phyloP scores from a whole-genome alignment of 2,329 filamentous ascomycete species.

The Fusarium sp. region DNA sequence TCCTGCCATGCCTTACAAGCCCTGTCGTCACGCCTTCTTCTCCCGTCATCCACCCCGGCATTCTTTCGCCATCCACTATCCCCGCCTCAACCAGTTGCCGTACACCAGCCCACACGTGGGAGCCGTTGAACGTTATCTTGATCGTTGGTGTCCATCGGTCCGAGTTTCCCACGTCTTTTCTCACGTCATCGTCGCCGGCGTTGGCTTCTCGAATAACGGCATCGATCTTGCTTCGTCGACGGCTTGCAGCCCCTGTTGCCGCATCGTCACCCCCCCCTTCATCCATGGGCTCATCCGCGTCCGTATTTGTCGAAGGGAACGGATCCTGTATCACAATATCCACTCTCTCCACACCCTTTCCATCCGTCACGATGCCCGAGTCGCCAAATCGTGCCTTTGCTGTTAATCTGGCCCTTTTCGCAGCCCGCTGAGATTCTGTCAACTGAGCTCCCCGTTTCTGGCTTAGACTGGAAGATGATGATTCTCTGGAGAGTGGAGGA shows the following conservation, averaged over 20 bases:
- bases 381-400: slow-evolving; percentile 76
- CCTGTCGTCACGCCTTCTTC: slow-evolving; percentile 82
- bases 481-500: slow-evolving; percentile 53
- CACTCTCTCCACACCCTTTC: slow-evolving; percentile 67
- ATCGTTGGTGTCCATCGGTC: slow-evolving; percentile 52
- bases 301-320: slow-evolving; percentile 52
- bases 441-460: slow-evolving; percentile 43
- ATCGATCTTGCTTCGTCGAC: slow-evolving; percentile 50
- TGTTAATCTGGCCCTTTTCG: slow-evolving; percentile 67
- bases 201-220: slow-evolving; percentile 46
- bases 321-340: slow-evolving; percentile 67
- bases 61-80: slow-evolving; percentile 74
- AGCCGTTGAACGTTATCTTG: slow-evolving; percentile 73
- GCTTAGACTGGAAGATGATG: slow-evolving; percentile 42
- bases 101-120: slow-evolving; percentile 82
- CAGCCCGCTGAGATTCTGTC: slow-evolving; percentile 46
- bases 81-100: slow-evolving; percentile 79
- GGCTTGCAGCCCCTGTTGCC: slow-evolving; percentile 15
- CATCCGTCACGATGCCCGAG: slow-evolving; percentile 62
- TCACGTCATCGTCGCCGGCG: slow-evolving; percentile 30
- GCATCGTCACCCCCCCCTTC: slow-evolving; percentile 27
- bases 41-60: slow-evolving; percentile 92
- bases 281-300: slow-evolving; percentile 40
- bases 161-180: slow-evolving; percentile 40
- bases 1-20: slow-evolving; percentile 70